phyloP scores from a whole-genome alignment of 2,329 filamentous ascomycete species.

The Endothia cerciana region DNA sequence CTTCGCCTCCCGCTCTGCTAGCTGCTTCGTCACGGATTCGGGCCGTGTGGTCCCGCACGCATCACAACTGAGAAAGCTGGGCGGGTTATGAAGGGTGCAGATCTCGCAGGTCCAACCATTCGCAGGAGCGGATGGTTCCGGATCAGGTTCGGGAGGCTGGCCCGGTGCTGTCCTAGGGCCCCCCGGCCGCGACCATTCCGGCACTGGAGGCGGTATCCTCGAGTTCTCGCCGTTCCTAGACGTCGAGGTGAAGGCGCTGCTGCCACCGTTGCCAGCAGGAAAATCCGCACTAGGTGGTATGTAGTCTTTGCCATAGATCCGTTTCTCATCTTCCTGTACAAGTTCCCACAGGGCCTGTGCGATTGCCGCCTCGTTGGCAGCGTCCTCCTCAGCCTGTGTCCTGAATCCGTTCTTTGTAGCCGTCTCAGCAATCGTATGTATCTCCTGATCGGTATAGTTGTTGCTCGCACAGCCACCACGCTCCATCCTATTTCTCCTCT shows the following conservation, averaged over 20 bases:
- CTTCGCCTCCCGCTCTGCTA: conserved; percentile 26
- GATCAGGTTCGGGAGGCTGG: neutral
- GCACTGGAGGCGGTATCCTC: conserved; percentile 31
- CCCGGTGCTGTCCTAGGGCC: neutral
- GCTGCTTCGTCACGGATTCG: conserved; percentile 32
- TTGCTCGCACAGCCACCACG: conserved; percentile 80
- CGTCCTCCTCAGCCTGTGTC: conserved; percentile 84
- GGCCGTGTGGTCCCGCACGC: conserved; percentile 55
- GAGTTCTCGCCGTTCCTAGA: conserved; percentile 30
- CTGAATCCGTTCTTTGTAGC: conserved; percentile 75
- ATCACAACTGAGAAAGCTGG: conserved; percentile 56
- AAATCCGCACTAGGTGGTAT: conserved; percentile 53
- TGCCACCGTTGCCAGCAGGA: conserved; percentile 50
- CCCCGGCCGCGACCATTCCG: conserved; percentile 24
- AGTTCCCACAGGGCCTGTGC: conserved; percentile 84
- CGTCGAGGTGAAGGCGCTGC: conserved; percentile 40
- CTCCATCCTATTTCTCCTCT: conserved; percentile 67
- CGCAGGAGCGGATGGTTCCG: conserved; percentile 19
- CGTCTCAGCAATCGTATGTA: conserved; percentile 64
- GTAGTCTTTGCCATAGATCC: conserved; percentile 59
- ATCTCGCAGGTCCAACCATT: conserved; percentile 55
- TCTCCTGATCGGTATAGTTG: conserved; percentile 66
- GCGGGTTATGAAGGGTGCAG: conserved; percentile 62
- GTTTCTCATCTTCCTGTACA: conserved; percentile 75
- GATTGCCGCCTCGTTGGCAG: conserved; percentile 86